Evolutionary conservation across 148 eudicot genomes (phyloP), one percentile per base, ranked within the genome.

Genomic region (Fallopia convolvulus): DNA sequence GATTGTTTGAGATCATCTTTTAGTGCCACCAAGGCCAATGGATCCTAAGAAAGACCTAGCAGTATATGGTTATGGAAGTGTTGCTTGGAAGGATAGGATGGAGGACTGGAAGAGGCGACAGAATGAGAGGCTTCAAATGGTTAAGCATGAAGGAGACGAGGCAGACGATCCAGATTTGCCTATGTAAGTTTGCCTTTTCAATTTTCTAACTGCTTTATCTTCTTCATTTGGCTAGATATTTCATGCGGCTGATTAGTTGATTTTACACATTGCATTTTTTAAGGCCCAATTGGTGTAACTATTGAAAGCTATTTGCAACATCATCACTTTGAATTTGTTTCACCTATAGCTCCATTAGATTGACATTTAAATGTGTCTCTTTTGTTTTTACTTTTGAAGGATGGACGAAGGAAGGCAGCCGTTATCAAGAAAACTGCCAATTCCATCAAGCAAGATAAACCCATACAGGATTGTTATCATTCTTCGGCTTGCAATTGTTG

Each of bases 351-450:
- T 63, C 40, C 70, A 21, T 58, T 14, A 11, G 40, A 12, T 65
- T 3, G 70, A 12, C 14, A 32, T 33, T 17, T 32, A 30, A 13
- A 33, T 4, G 41, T 21, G 18, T 14, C 41, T n/a, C 40, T 63
- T 41, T 74, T 12, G 48, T 66, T 78, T 40, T 11, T 77, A 26
- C 81, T 76, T 40, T 80, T 78, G 79, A 63, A 95, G 99, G 89
- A 89, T 88, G 97, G 99, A 95, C 80, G 97, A 92, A 86, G 99
- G 99, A 40, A 88, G 99, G 84, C 99, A 95, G 79, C 97, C 97
- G 72, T 90, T 95, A 21, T 92, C 97, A 9, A 88, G 99, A 84
- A 95, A 95, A 85, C 53, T 87, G 68, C 99, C 97, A 17, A 88
- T 95, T 81, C 81, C 97, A 63, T 92, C 99, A 74, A 95, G 99